Base-by-base conservation (phyloP, 345 rosid species). In the Boechera stricta region DNA sequence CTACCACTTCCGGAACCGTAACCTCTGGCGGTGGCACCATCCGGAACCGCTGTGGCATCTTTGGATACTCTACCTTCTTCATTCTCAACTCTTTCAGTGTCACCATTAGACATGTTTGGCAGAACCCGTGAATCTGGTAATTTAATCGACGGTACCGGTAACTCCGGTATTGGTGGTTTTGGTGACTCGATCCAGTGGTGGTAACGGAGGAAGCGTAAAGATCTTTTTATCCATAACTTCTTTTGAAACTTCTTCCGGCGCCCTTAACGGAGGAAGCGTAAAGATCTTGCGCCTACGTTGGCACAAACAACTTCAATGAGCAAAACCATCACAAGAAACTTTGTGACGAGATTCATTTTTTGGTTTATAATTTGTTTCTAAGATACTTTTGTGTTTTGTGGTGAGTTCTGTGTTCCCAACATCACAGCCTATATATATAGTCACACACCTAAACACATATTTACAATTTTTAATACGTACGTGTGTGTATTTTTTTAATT, bases 281-380 rank as follows among this genome's bases (percentile, higher is more conserved):
- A 21, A 21, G 21, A 21, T 21, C 21, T 57, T 71, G 74, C 74
- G 44, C 32, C 24, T 44, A 71, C 74, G 45, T 32, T 36, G 41
- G 57, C 21, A 45, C 47, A 71, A 45, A 58, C 35, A 58, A 71
- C 13, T 12, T 55, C 75, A 21, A 58, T 58, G 73, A 56, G 2
- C 44, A 71, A 18, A 53, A 47, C 31, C 55, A 21, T 45, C 26
- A 71, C 35, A 45, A 32, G 66, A 58, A 71, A 47, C 35, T 71
- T 58, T 32, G 66, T 11, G 16, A 56, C 26, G 4, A 13, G 32
- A 45, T 44, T 71, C 64, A 55, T 55, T 42, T 55, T 42, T 11
- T 26, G 9, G 24, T 69, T 67, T 35, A 28, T 12, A 33, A 5
- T 47, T 47, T 47, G 10, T 65, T 52, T 21, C 15, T 12, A 68